These are phyloP conservation scores for Arachnomyces sp. DNA, from an alignment of 2,329 filamentous ascomycete species.

Conservation along the genomic window DNA sequence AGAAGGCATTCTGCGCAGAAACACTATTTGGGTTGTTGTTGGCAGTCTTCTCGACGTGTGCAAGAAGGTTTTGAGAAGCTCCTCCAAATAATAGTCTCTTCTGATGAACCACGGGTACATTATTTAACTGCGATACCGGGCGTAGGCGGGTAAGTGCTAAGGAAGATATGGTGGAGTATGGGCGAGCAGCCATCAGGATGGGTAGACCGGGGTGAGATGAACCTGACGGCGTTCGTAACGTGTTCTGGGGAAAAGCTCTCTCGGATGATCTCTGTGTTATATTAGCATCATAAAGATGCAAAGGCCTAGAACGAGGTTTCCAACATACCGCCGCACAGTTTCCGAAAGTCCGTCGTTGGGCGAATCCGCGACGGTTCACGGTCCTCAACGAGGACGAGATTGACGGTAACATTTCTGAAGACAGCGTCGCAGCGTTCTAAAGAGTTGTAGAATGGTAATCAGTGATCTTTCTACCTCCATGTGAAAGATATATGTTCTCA, in stretches of 20 bases:
- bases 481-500: not conserved
- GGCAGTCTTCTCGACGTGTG: constrained; percentile 79
- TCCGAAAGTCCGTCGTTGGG: constrained; percentile 4
- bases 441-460: not conserved
- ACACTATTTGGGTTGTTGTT: constrained; percentile 87
- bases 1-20: constrained; percentile 85
- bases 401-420: constrained; percentile 37
- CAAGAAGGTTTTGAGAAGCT: constrained; percentile 53
- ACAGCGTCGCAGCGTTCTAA: constrained; percentile 39
- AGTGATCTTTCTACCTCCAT: too few species aligned
- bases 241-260: constrained; percentile 7
- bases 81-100: constrained; percentile 33
- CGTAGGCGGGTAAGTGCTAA: constrained; percentile 20
- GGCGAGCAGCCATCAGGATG: constrained; percentile 15
- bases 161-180: constrained; percentile 26
- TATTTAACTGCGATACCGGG: constrained; percentile 15
- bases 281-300: constrained; percentile 3
- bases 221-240: constrained; percentile 9
- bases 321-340: constrained; percentile 16
- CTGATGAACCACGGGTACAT: constrained; percentile 24
- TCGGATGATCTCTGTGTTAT: constrained; percentile 1
- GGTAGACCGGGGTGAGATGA: constrained; percentile 9
- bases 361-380: constrained; percentile 12
- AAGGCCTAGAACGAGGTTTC: constrained; percentile 1
- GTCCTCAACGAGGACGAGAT: constrained; percentile 33